phyloP scores from a whole-genome alignment of 148 eudicot species.

The Spergularia marina region DNA sequence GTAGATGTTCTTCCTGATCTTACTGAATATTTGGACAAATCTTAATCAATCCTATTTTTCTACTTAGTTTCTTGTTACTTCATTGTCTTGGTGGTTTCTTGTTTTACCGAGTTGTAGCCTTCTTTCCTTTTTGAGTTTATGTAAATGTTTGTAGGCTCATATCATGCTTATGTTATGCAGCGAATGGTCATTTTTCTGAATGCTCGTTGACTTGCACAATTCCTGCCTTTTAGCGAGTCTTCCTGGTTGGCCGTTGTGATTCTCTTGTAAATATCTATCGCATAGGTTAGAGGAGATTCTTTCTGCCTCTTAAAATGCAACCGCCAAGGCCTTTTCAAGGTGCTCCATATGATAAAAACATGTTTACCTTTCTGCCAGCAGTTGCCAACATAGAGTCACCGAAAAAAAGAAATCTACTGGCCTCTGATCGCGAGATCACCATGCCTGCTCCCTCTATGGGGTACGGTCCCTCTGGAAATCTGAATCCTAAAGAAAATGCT shows the following conservation, averaged over 20 bases:
- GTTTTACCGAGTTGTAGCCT: not conserved
- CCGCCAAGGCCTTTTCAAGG: conserved; percentile 29
- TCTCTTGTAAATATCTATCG: not conserved
- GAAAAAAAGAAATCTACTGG: conserved; percentile 39
- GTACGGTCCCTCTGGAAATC: conserved; percentile 22
- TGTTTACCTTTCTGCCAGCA: conserved; percentile 32
- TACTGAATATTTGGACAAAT: not conserved
- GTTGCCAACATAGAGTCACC: conserved; percentile 23
- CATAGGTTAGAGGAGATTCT: conserved; percentile 7
- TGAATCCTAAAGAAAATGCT: conserved; percentile 21
- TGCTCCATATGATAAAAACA: conserved; percentile 30
- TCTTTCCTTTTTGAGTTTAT: not conserved
- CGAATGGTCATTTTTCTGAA: conserved; percentile 13
- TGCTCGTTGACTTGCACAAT: conserved; percentile 1
- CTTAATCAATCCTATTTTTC: not conserved
- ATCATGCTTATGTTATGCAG: conserved; percentile 20
- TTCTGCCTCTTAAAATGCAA: conserved; percentile 25
- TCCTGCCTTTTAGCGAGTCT: not conserved
- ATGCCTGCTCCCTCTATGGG: conserved; percentile 18
- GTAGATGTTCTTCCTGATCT: not conserved
- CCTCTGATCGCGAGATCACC: conserved; percentile 27
- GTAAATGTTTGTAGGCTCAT: not conserved
- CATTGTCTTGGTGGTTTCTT: not conserved
- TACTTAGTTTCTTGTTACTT: not conserved
- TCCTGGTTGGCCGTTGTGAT: conserved; percentile 12